Conservation (phyloP, 2,329 filamentous ascomycete genomes). For the Clathrospora elynae region DNA sequence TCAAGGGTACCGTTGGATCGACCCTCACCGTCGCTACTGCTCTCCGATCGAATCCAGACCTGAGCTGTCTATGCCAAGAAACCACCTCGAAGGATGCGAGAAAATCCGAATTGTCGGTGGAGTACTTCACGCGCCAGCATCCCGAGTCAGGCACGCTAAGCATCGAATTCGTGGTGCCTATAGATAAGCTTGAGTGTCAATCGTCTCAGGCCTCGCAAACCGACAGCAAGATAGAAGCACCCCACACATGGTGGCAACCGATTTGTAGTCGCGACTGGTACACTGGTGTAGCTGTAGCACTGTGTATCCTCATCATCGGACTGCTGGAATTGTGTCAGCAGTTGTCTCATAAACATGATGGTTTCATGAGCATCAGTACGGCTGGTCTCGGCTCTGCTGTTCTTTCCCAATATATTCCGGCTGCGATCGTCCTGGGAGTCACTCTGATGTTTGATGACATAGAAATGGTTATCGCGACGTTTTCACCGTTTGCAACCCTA, state of each 20-base stretch:
- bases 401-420: slow-evolving; percentile 3
- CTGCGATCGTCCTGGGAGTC: slow-evolving; percentile 1
- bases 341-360: not conserved
- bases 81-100: not conserved
- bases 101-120: not conserved
- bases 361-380: not conserved
- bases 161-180: not conserved
- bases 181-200: not conserved
- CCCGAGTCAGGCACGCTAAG: not conserved
- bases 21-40: not conserved
- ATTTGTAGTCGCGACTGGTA: slow-evolving; percentile 1
- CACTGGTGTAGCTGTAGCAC: not conserved
- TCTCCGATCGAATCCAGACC: too few species aligned
- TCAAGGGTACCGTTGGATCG: not conserved
- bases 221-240: not conserved
- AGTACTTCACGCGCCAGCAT: not conserved
- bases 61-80: not conserved
- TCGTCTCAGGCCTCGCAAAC: not conserved
- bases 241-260: slow-evolving; percentile 1
- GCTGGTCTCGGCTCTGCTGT: not conserved
- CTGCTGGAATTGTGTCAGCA: slow-evolving; percentile 1
- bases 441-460: slow-evolving; percentile 3
- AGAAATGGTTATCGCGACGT: not conserved
- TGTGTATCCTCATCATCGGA: not conserved
- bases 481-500: not conserved